Conservation (phyloP, 139 green algal genomes). For the Coelastrella sp. region DNA sequence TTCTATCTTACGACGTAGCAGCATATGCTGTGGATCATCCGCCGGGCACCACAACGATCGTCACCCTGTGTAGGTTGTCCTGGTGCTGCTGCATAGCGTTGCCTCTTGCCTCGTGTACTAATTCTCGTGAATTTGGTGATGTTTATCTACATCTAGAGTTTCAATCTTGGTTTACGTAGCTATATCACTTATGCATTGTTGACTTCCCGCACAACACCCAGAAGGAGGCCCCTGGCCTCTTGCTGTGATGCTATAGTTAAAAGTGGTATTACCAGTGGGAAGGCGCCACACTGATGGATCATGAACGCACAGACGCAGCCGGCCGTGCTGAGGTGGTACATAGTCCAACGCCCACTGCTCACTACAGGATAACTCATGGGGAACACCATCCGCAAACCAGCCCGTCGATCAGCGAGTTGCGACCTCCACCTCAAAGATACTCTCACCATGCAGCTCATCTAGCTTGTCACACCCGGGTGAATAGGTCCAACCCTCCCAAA, state of each 20-base stretch:
- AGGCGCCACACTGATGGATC: neutral
- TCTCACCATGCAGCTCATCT: neutral
- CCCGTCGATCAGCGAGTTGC: neutral
- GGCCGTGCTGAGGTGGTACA: neutral
- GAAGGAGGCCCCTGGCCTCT: neutral
- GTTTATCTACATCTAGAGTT: too few relatives aligned
- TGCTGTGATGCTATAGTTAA: too few relatives aligned
- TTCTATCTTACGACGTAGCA: too few relatives aligned
- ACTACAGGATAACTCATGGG: neutral
- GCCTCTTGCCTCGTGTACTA: neutral
- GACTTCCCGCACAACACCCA: neutral
- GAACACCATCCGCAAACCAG: neutral
- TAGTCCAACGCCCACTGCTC: neutral
- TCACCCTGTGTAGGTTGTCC: too few relatives aligned
- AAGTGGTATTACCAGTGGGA: too few relatives aligned
- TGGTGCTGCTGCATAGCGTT: neutral
- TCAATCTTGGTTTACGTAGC: too few relatives aligned
- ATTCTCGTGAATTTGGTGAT: too few relatives aligned
- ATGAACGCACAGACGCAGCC: neutral
- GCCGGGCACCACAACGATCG: too few relatives aligned
- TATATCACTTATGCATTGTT: neutral
- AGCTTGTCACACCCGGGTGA: neutral
- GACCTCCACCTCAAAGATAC: conserved; percentile 18
- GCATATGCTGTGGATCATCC: too few relatives aligned
- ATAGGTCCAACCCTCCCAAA: neutral